Evolutionary conservation across 2,329 filamentous ascomycete species (phyloP).

Genomic region (Pezicula carpinea): DNA sequence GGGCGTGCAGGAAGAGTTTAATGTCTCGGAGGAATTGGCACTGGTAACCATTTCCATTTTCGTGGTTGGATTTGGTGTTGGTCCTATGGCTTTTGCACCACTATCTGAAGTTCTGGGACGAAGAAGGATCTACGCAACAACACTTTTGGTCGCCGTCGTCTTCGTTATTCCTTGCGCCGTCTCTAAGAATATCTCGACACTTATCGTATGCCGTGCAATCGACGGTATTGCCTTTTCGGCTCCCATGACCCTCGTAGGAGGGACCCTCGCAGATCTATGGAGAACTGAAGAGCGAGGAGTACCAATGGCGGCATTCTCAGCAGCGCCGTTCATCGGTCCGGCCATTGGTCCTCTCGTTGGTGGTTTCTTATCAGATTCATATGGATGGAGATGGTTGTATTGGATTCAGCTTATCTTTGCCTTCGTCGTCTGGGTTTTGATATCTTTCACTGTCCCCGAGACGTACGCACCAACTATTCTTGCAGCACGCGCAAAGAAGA

Average conservation of each 20-base stretch:
- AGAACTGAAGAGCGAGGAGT: constrained; percentile 77
- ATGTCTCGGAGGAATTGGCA: constrained; percentile 67
- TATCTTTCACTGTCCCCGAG: constrained; percentile 85
- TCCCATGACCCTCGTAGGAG: constrained; percentile 81
- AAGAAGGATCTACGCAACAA: constrained; percentile 56
- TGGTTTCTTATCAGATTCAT: constrained; percentile 66
- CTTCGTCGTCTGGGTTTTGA: constrained; percentile 64
- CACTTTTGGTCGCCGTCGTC: constrained; percentile 55
- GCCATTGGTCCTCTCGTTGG: constrained; percentile 73
- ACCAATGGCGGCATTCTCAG: constrained; percentile 81
- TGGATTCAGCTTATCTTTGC: constrained; percentile 80
- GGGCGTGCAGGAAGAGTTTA: constrained; percentile 59
- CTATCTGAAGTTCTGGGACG: constrained; percentile 72
- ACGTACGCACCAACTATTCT: constrained; percentile 82
- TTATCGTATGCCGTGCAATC: constrained; percentile 71
- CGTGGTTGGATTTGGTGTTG: constrained; percentile 76
- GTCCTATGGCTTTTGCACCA: constrained; percentile 76
- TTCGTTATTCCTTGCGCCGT: constrained; percentile 80
- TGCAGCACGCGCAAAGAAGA: constrained; percentile 61
- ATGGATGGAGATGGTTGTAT: constrained; percentile 80
- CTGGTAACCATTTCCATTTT: constrained; percentile 72
- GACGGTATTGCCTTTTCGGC: constrained; percentile 82
- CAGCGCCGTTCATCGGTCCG: constrained; percentile 78
- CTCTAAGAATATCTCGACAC: constrained; percentile 68
- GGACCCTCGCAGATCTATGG: constrained; percentile 82